Evolutionary conservation across 306 rosid genomes (phyloP).

Genomic region (Cicer bijugum): DNA sequence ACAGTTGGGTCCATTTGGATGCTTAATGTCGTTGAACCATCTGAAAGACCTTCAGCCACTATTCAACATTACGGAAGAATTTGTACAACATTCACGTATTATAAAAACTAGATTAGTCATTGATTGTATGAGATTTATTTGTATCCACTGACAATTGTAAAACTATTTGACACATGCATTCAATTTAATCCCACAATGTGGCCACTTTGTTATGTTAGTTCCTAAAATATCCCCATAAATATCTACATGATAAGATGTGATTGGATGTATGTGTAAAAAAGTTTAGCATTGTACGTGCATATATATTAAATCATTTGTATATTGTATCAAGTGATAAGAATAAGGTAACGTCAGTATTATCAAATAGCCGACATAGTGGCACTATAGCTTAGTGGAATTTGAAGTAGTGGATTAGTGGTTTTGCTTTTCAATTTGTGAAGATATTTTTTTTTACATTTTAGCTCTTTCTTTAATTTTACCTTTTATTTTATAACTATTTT

Average conservation of each 20-base stretch:
- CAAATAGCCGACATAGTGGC: too few relatives aligned
- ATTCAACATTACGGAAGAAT: neutral
- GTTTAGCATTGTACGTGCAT: too few relatives aligned
- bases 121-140: neutral
- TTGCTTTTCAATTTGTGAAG: slow-evolving; percentile 11
- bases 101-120: neutral
- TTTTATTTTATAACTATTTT: neutral
- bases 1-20: neutral
- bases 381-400: too few relatives aligned
- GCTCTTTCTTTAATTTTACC: neutral
- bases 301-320: neutral
- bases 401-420: neutral
- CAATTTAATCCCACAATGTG: too few relatives aligned
- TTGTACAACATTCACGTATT: neutral
- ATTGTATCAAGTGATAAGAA: neutral
- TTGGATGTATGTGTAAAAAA: too few relatives aligned
- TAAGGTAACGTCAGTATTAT: neutral
- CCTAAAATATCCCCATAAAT: too few relatives aligned
- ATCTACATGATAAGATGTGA: too few relatives aligned
- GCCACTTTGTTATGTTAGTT: too few relatives aligned
- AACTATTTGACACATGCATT: too few relatives aligned
- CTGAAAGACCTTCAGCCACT: neutral
- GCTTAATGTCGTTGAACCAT: slow-evolving; percentile 31
- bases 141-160: too few relatives aligned
- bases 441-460: neutral